A percentile compares a stretch with the other conserved stretches of the same genome.
Conservation (phyloP, 129 eudicot genomes). For the Lactuca saligna region DNA sequence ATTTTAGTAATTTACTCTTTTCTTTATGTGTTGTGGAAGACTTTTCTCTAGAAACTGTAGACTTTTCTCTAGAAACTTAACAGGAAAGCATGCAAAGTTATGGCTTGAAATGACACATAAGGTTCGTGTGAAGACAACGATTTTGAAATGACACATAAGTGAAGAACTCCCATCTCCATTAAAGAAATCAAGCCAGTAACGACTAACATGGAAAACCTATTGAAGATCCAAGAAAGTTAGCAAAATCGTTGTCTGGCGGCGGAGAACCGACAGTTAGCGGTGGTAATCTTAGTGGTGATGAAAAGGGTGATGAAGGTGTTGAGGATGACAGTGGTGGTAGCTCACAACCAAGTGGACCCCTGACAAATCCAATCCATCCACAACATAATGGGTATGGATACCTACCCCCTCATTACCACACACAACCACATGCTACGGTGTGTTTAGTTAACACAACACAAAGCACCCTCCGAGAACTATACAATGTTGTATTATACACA, state of each 20-base stretch:
- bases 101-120: slow-evolving; percentile 40
- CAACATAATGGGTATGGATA: slow-evolving; percentile 37
- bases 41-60: slow-evolving; percentile 46
- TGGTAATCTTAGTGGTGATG: not conserved
- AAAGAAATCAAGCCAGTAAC: slow-evolving; percentile 22
- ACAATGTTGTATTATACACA: slow-evolving; percentile 61
- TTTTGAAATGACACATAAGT: too few species aligned
- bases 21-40: too few species aligned
- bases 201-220: not conserved
- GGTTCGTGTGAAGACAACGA: not conserved
- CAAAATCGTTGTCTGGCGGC: not conserved
- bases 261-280: slow-evolving; percentile 1
- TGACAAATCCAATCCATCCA: slow-evolving; percentile 43
- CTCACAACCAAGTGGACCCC: not conserved
- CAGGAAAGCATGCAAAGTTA: slow-evolving; percentile 59
- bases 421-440: slow-evolving; percentile 47
- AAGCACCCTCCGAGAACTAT: slow-evolving; percentile 51
- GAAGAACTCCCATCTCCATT: not conserved
- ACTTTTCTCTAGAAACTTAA: too few species aligned
- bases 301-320: slow-evolving; percentile 17
- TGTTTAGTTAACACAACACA: slow-evolving; percentile 62
- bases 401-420: slow-evolving; percentile 32
- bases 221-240: slow-evolving; percentile 5
- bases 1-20: too few species aligned
- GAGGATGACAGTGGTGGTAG: not conserved